phyloP scores from a whole-genome alignment of 2,329 filamentous ascomycete genomes.

The Septoria linicola region DNA sequence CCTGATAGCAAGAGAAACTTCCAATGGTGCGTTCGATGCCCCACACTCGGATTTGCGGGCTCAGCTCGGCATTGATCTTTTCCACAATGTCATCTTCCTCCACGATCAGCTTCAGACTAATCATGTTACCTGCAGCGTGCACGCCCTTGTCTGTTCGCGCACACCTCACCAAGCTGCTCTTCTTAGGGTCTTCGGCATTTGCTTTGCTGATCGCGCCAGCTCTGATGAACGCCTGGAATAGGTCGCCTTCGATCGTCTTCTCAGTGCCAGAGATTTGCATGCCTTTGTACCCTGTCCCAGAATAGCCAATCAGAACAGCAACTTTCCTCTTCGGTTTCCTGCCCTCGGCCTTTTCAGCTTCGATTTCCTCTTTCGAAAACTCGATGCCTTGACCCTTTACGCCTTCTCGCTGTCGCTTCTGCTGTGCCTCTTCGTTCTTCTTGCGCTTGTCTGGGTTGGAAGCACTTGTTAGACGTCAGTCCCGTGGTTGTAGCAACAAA shows the following conservation, averaged over 20 bases:
- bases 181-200: slow-evolving; percentile 94
- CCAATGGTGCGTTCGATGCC: slow-evolving; percentile 87
- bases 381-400: slow-evolving; percentile 42
- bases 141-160: slow-evolving; percentile 97
- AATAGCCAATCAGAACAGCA: slow-evolving; percentile 91
- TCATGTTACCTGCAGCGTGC: slow-evolving; percentile 91
- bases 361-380: slow-evolving; percentile 78
- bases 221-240: slow-evolving; percentile 87
- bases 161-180: slow-evolving; percentile 89
- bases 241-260: slow-evolving; percentile 92
- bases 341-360: slow-evolving; percentile 79
- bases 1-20: slow-evolving; percentile 89
- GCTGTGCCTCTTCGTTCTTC: slow-evolving; percentile 45
- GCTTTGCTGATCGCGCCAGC: slow-evolving; percentile 94
- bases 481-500: slow-evolving; percentile 27
- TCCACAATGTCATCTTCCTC: slow-evolving; percentile 84
- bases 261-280: slow-evolving; percentile 74
- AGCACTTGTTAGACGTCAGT: slow-evolving; percentile 45
- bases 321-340: slow-evolving; percentile 93
- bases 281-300: slow-evolving; percentile 92
- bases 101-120: slow-evolving; percentile 92
- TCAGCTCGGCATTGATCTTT: slow-evolving; percentile 84
- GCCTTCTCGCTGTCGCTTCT: slow-evolving; percentile 46
- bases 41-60: slow-evolving; percentile 91
- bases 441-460: slow-evolving; percentile 49